A percentile compares a stretch with the other conserved stretches of the same genome.
Evolutionary conservation across 73 alveolate genomes (phyloP).

Genomic region (Blepharisma japonicum): DNA sequence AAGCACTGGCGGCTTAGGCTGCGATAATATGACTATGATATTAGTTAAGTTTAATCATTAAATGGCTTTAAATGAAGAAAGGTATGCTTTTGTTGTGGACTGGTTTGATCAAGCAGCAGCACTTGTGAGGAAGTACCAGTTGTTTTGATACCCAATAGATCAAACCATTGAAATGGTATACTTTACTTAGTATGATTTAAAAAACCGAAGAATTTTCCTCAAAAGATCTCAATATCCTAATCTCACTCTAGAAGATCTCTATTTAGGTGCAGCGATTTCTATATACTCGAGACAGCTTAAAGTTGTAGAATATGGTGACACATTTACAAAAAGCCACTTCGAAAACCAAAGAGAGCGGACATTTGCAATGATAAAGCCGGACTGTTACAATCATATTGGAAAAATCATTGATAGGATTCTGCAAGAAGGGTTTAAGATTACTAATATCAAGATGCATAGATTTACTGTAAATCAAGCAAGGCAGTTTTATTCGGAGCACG

Average conservation of each 20-base stretch:
- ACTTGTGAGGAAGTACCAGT: conserved; percentile 71
- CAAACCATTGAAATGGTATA: conserved; percentile 84
- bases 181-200: conserved; percentile 53
- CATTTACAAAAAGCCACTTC: conserved; percentile 76
- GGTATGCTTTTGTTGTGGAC: conserved; percentile 87
- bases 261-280: conserved; percentile 78
- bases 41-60: conserved; percentile 45
- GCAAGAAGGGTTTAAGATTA: conserved; percentile 77
- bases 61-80: conserved; percentile 44
- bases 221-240: conserved; percentile 79
- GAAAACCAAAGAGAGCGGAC: conserved; percentile 71
- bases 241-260: conserved; percentile 73
- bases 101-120: conserved; percentile 88
- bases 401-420: conserved; percentile 75
- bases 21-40: conserved; percentile 82
- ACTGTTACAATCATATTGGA: conserved; percentile 89
- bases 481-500: conserved; percentile 69
- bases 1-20: conserved; percentile 62
- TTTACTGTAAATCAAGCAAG: conserved; percentile 70
- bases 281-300: conserved; percentile 87
- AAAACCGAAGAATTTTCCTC: conserved; percentile 79
- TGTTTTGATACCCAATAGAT: conserved; percentile 82
- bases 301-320: conserved; percentile 90
- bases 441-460: conserved; percentile 86
- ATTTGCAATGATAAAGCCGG: conserved; percentile 95